Evolutionary conservation across 768 basidiomycete species (phyloP).

Genomic region (Amyloporia xantha): DNA sequence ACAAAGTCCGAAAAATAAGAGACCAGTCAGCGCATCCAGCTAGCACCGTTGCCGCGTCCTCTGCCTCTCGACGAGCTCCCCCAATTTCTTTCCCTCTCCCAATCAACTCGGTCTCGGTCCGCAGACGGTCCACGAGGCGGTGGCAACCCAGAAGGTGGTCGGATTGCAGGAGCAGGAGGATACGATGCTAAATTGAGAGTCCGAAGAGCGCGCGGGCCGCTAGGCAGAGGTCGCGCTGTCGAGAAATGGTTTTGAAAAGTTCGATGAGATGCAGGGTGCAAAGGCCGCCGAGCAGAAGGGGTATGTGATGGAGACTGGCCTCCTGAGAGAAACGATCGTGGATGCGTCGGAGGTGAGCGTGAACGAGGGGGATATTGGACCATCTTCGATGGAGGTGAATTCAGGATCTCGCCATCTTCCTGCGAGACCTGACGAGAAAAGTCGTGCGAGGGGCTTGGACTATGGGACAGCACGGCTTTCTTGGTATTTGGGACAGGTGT

Average conservation of each 20-base stretch:
- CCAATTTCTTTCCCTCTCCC: slow-evolving; percentile 34
- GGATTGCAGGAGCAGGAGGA: slow-evolving; percentile 13
- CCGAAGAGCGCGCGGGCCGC: slow-evolving; percentile 34
- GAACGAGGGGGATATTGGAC: slow-evolving; percentile 30
- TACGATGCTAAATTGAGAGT: slow-evolving; percentile 17
- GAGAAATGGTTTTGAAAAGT: slow-evolving; percentile 21
- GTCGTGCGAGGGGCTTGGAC: not conserved
- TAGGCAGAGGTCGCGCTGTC: slow-evolving; percentile 29
- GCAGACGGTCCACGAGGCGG: slow-evolving; percentile 46
- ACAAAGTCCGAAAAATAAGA: no score
- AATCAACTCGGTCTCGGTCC: slow-evolving; percentile 41
- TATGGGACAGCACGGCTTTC: not conserved
- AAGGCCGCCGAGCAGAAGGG: slow-evolving; percentile 23
- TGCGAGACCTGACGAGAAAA: slow-evolving; percentile 30
- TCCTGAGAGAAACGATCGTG: slow-evolving; percentile 35
- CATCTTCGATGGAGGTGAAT: slow-evolving; percentile 28
- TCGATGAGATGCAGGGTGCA: slow-evolving; percentile 25
- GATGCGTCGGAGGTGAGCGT: slow-evolving; percentile 41
- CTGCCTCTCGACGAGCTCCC: no score
- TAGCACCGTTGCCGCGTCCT: no score
- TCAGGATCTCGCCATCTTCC: slow-evolving; percentile 49
- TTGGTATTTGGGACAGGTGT: not conserved
- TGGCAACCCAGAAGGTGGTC: slow-evolving; percentile 24
- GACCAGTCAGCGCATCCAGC: no score
- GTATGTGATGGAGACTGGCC: slow-evolving; percentile 20